Evolutionary conservation across 306 rosid genomes (phyloP).

Genomic region (Pterocarpus santalinus): DNA sequence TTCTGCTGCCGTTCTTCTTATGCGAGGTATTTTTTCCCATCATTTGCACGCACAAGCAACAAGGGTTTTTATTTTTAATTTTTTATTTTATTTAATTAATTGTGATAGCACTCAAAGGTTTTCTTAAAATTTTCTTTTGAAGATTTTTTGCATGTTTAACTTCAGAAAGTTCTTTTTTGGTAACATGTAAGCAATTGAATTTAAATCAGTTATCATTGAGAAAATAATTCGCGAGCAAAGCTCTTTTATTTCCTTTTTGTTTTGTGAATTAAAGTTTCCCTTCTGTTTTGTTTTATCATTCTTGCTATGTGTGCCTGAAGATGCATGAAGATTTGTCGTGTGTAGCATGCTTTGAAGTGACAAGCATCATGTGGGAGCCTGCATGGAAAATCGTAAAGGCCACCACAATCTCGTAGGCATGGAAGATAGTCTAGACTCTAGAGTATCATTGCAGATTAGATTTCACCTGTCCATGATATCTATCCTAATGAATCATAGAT

Average conservation of each 20-base stretch:
- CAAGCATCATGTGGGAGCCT: conserved; percentile 19
- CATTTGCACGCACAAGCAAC: conserved; percentile 27
- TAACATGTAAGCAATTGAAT: not conserved
- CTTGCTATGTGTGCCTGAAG: not conserved
- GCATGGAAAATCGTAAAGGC: conserved; percentile 11
- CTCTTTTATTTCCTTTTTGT: conserved; percentile 8
- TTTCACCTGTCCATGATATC: not conserved
- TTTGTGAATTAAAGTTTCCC: not conserved
- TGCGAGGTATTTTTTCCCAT: conserved; percentile 66
- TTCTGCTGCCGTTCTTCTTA: conserved; percentile 66
- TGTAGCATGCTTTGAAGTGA: conserved; percentile 13
- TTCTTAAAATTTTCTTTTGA: conserved; percentile 23
- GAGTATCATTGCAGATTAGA: conserved; percentile 1
- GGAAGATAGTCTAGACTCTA: conserved; percentile 26
- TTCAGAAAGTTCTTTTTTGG: not conserved
- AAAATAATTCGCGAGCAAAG: conserved; percentile 15
- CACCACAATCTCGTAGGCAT: not conserved
- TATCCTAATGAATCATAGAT: conserved; percentile 15
- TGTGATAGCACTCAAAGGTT: conserved; percentile 12
- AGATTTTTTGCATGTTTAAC: conserved; percentile 27
- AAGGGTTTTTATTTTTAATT: too few relatives aligned
- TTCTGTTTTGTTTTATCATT: not conserved
- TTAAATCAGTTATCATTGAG: conserved; percentile 6
- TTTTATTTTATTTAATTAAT: too few relatives aligned
- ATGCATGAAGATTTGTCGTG: not conserved